Percentiles rank a stretch among this genome's conserved stretches.
Conservation (phyloP, 106 monocot genomes). For the Narthecium ossifragum region DNA sequence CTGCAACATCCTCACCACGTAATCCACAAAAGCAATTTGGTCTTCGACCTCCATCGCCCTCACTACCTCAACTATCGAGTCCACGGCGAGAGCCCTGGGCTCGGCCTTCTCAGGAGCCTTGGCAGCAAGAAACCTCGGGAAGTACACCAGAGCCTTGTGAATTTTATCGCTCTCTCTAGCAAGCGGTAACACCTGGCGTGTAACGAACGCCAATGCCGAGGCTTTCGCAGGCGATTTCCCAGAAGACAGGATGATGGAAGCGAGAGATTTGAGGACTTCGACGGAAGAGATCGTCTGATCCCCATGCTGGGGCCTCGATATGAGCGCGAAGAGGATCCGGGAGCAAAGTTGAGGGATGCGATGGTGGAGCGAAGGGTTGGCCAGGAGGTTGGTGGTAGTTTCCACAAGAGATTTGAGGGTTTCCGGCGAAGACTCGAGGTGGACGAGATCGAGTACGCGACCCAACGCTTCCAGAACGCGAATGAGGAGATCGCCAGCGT, state of each 20-base stretch:
- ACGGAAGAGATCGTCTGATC: slow-evolving; percentile 32
- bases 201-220: slow-evolving; percentile 39
- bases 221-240: slow-evolving; percentile 39
- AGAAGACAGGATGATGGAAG: slow-evolving; percentile 40
- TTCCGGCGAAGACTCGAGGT: slow-evolving; percentile 44
- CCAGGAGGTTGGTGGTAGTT: slow-evolving; percentile 35
- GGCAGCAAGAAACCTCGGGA: slow-evolving; percentile 64
- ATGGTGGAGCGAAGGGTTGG: neutral
- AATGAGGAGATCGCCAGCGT: neutral
- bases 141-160: slow-evolving; percentile 53
- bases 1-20: slow-evolving; percentile 51
- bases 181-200: slow-evolving; percentile 33
- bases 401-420: slow-evolving; percentile 58
- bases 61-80: slow-evolving; percentile 60
- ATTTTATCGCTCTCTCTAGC: slow-evolving; percentile 41
- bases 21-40: slow-evolving; percentile 40
- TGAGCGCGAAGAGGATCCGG: slow-evolving; percentile 34
- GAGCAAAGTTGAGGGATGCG: slow-evolving; percentile 46
- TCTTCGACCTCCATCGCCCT: slow-evolving; percentile 48
- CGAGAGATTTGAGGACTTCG: slow-evolving; percentile 45
- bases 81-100: slow-evolving; percentile 65
- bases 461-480: slow-evolving; percentile 14
- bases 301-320: slow-evolving; percentile 53
- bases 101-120: slow-evolving; percentile 83
- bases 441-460: slow-evolving; percentile 38